Conservation (phyloP, 768 basidiomycete genomes). For the Cubamyces lactineus region DNA sequence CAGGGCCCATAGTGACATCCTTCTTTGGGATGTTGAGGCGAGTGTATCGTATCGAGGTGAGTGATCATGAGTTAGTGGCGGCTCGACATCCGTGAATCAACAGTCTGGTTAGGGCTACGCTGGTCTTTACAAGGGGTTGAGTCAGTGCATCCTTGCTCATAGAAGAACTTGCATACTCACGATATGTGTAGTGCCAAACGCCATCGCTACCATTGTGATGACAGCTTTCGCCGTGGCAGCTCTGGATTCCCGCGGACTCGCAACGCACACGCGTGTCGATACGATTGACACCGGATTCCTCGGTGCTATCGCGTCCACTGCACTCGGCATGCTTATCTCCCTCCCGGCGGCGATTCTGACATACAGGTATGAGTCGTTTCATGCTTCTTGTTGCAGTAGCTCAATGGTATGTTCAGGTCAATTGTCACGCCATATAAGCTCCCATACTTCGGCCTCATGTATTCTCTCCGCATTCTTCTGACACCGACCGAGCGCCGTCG, state of each 20-base stretch:
- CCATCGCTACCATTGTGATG: conserved; percentile 54
- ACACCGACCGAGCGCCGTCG: conserved; percentile 80
- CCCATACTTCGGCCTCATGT: conserved; percentile 58
- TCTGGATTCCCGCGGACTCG: conserved; percentile 58
- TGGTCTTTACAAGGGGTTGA: conserved; percentile 83
- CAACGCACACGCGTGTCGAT: conserved; percentile 63
- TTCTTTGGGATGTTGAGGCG: conserved; percentile 76
- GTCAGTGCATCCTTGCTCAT: conserved; percentile 36
- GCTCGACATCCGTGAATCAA: not conserved
- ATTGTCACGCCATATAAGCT: conserved; percentile 84
- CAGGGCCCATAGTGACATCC: conserved; percentile 71
- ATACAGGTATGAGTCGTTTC: conserved; percentile 56
- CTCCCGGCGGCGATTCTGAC: conserved; percentile 75
- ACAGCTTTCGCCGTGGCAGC: conserved; percentile 60
- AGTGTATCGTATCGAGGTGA: conserved; percentile 73
- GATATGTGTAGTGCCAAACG: conserved; percentile 49
- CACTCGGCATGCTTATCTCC: conserved; percentile 66
- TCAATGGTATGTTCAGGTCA: conserved; percentile 48
- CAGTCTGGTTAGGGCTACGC: conserved; percentile 53
- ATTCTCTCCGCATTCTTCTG: conserved; percentile 69
- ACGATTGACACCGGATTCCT: conserved; percentile 61
- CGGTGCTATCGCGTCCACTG: conserved; percentile 65
- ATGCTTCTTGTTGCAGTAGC: not conserved
- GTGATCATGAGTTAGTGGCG: conserved; percentile 11
- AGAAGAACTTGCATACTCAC: conserved; percentile 26